Evolutionary conservation across 73 alveolate species (phyloP), one percentile per base, ranked within the genome.

Genomic region (Blepharisma japonicum): DNA sequence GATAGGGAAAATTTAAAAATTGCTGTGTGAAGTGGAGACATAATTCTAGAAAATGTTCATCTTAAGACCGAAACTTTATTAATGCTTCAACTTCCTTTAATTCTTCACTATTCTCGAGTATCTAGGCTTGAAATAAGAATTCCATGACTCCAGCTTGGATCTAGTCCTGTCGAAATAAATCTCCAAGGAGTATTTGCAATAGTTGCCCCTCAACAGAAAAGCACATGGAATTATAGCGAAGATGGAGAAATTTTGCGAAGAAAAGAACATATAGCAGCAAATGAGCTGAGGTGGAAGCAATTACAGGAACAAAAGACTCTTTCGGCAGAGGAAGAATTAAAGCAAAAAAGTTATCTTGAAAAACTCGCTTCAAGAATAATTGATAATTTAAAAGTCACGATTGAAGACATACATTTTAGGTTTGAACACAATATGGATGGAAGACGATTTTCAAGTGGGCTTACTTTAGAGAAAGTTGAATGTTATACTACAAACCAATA

Each of bases 111-210:
- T 77, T 97, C 98, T 18, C 87, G 84, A 77, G 88, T 96, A 8
- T 87, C 92, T 7, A 92, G 86, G 78, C 88, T 96, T 53, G 71
- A 86, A 0, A 80, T 95, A 55, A 90, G 81, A 27, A 94, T 96
- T 39, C 99, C 99, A 38, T 96, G 99, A 98, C 86, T 92, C 61
- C 83, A 91, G 55, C 79, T 94, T 39, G 88, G 97, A 68, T 88
- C 97, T 68, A 89, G 94, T 27, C 98, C 98, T 6, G 97, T 96
- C 20, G 96, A 89, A 70, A 88, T 92, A 6, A 81, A 77, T 14
- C 81, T 96, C 49, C 97, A 94, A 53, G 91, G 94, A 9, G 90
- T 96, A 46, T 88, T 83, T 71, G 76, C 94, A 32, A 89, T 94
- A 14, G 85, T 96, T 55, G 88, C 87, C 20, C 98, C 95, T 11